Evolutionary conservation across 768 basidiomycete species (phyloP), one percentile per base, ranked within the genome.

Genomic region (Boletellus emodensis): DNA sequence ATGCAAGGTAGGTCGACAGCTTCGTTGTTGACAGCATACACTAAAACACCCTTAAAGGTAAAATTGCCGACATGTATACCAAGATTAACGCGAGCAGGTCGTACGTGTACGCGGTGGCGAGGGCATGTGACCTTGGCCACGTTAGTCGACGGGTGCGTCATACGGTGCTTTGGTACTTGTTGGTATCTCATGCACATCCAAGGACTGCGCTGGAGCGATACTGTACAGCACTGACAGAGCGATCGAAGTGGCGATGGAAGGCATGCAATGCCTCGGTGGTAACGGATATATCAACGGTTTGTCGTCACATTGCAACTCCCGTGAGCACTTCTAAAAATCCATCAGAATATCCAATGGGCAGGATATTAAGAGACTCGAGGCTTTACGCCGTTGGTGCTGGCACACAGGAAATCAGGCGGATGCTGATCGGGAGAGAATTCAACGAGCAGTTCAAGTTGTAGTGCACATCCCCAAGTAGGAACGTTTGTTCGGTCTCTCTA

Each of bases 131-230:
- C 69, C 72, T 71, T 44, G 89, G 86, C 7, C 79, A 81, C 58
- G 73, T 90, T 55, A 92, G 90, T 67, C 78, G 90, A 58, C 72
- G 81, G 66, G 90, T 92, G 65, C 59, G 83, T 75, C 14, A 14
- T 33, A 10, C 17, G 8, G 49, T 44, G 13, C 36, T 36, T 37
- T 20, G 15, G 8, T 39, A n/a, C 30, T 24, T 12, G 9, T 40
- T 37, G 20, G 28, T 50, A 3, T 56, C 48, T 60, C n/a, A 49
- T 53, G n/a, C 22, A 56, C 9, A 11, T 49, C 20, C 10, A 63
- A 94, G 92, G 94, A 97, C 63, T 97, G 94, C 59, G 94, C 94
- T 9, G 94, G 93, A 15, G 91, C 90, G 2, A 96, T 97, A 52
- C 64, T 97, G 40, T 95, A 94, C 69, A 90, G 92, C 17, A 93